Evolutionary conservation across 805 yeast species (phyloP).

Genomic region (Pichia eremophila): DNA sequence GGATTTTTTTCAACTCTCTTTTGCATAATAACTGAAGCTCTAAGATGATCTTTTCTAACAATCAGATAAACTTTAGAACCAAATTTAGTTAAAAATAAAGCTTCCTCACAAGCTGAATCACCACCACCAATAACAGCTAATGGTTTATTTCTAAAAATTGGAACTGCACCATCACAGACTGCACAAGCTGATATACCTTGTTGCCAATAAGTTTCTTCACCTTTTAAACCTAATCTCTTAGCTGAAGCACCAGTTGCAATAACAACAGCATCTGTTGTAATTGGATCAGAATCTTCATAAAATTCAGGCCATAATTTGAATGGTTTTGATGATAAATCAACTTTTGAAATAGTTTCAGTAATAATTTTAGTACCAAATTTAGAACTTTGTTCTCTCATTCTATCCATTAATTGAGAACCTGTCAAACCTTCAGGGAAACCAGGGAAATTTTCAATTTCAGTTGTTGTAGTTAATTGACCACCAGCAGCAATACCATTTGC

Average conservation of each 20-base stretch:
- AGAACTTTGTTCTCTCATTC: slow-evolving; percentile 81
- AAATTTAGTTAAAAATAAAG: slow-evolving; percentile 90
- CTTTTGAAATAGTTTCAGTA: slow-evolving; percentile 91
- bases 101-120: slow-evolving; percentile 99
- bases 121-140: slow-evolving; percentile 98
- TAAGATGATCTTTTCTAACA: slow-evolving; percentile 87
- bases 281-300: slow-evolving; percentile 84
- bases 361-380: slow-evolving; percentile 89
- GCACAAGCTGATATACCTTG: slow-evolving; percentile 99
- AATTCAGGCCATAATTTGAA: slow-evolving; percentile 96
- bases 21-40: slow-evolving; percentile 97
- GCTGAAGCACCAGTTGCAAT: slow-evolving; percentile 99
- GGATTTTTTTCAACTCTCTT: slow-evolving; percentile 78
- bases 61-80: slow-evolving; percentile 91
- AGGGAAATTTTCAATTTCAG: slow-evolving; percentile 97
- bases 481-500: slow-evolving; percentile 99
- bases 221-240: slow-evolving; percentile 85
- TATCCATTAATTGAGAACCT: slow-evolving; percentile 85
- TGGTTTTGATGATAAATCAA: slow-evolving; percentile 80
- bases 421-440: slow-evolving; percentile 93
- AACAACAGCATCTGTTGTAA: slow-evolving; percentile 86
- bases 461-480: slow-evolving; percentile 97
- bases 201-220: slow-evolving; percentile 98
- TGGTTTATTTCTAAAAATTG: slow-evolving; percentile 96
- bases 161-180: slow-evolving; percentile 99